These are phyloP conservation scores for Trifolium fragiferum DNA, from an alignment of 306 rosid genomes.

Conservation along the genomic window DNA sequence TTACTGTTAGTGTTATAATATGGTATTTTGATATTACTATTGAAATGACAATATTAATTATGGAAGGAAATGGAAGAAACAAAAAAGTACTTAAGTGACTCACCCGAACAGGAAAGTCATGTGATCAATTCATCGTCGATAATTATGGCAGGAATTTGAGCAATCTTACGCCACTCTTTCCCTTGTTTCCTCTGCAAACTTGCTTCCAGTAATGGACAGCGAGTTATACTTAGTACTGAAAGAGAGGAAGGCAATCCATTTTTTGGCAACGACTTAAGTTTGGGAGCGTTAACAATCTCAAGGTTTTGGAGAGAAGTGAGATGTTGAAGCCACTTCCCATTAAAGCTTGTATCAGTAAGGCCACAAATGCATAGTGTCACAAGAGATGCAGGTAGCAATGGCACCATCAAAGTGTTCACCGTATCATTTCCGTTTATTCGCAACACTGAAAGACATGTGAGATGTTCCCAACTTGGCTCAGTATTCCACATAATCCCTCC, in stretches of 20 bases:
- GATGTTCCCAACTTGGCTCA: background rate
- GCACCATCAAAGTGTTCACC: background rate
- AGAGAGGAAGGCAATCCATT: conserved; percentile 9
- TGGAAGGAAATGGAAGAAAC: background rate
- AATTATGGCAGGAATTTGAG: background rate
- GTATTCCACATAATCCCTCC: background rate
- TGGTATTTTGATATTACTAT: background rate
- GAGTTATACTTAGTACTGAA: background rate
- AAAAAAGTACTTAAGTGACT: background rate
- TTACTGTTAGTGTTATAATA: background rate
- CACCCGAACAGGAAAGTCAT: background rate
- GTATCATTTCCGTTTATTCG: background rate
- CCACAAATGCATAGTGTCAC: background rate
- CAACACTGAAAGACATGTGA: conserved; percentile 1
- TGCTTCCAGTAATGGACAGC: conserved; percentile 8
- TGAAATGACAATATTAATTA: background rate
- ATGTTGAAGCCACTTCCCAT: conserved; percentile 6
- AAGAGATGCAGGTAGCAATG: conserved; percentile 5
- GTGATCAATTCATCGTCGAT: background rate
- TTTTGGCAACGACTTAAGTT: conserved; percentile 3
- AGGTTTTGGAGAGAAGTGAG: conserved; percentile 16
- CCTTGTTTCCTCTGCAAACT: background rate
- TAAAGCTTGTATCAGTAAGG: background rate
- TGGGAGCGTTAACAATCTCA: background rate
- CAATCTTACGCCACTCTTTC: conserved; percentile 22